A percentile compares a stretch with the other conserved stretches of the same genome.
Evolutionary conservation across 1,284 basidiomycete species (phyloP).

Genomic region (Chondrostereum purpureum): DNA sequence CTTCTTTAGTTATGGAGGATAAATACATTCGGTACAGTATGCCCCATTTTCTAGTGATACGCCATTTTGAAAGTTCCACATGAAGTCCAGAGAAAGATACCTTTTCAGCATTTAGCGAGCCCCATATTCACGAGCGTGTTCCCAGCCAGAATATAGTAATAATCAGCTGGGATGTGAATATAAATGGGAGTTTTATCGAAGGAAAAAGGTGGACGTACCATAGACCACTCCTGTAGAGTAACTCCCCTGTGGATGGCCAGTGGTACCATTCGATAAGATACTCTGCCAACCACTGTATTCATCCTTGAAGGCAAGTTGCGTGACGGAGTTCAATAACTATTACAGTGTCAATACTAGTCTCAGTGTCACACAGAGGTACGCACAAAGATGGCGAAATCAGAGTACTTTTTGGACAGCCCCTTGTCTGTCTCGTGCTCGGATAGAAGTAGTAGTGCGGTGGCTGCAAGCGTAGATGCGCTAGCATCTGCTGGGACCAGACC

Average conservation of each 20-base stretch:
- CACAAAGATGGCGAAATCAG: constrained; percentile 42
- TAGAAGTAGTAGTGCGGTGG: constrained; percentile 53
- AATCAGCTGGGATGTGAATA: constrained; percentile 30
- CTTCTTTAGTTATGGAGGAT: too few relatives aligned
- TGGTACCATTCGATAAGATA: constrained; percentile 61
- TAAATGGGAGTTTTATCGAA: too few relatives aligned
- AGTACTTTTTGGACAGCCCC: constrained; percentile 36
- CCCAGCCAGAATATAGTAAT: constrained; percentile 38
- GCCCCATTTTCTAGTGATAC: too few relatives aligned
- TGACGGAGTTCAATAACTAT: constrained; percentile 47
- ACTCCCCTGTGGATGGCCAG: constrained; percentile 50
- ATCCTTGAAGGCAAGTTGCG: constrained; percentile 34
- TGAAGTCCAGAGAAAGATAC: constrained; percentile 5
- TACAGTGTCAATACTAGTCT: not conserved
- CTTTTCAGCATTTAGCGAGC: constrained; percentile 25
- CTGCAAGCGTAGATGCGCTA: constrained; percentile 57
- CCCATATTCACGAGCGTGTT: constrained; percentile 34
- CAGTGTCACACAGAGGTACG: constrained; percentile 7
- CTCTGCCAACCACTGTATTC: constrained; percentile 53
- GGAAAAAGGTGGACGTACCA: constrained; percentile 30
- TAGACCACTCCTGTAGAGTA: constrained; percentile 60
- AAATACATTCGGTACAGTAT: too few relatives aligned
- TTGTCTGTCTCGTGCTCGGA: constrained; percentile 40
- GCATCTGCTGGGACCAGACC: constrained; percentile 47
- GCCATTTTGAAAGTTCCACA: too few relatives aligned